Conservation (phyloP, 164 flowering plant species). For the Protea cynaroides region DNA sequence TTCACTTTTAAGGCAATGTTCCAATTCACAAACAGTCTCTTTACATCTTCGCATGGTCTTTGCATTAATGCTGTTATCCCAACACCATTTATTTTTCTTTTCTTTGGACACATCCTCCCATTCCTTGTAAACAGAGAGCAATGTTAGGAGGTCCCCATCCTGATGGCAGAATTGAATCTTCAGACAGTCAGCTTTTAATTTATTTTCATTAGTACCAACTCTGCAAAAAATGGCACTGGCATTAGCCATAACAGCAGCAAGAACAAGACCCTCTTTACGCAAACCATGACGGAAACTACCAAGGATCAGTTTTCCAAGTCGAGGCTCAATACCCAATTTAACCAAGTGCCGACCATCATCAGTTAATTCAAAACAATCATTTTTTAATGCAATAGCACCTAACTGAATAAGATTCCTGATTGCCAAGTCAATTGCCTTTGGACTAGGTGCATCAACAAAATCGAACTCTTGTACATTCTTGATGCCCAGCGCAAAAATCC, state of each 20-base stretch:
- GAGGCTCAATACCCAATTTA: constrained; percentile 88
- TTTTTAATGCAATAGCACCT: constrained; percentile 52
- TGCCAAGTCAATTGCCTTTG: constrained; percentile 75
- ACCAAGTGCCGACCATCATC: constrained; percentile 53
- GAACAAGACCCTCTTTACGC: constrained; percentile 84
- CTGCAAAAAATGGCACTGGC: constrained; percentile 91
- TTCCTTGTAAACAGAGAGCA: constrained; percentile 81
- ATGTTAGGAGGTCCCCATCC: constrained; percentile 85
- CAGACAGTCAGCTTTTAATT: constrained; percentile 69
- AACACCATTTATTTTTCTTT: constrained; percentile 73
- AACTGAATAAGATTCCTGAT: constrained; percentile 71
- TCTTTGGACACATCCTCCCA: constrained; percentile 61
- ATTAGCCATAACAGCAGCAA: constrained; percentile 95
- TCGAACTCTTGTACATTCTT: constrained; percentile 61
- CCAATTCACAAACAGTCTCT: constrained; percentile 74
- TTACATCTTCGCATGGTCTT: constrained; percentile 86
- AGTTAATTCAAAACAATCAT: constrained; percentile 49
- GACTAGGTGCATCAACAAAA: constrained; percentile 84
- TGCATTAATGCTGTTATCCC: constrained; percentile 93
- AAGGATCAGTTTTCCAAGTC: constrained; percentile 79
- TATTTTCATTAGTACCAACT: constrained; percentile 69
- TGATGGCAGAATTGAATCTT: constrained; percentile 90
- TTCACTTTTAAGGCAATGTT: constrained; percentile 61
- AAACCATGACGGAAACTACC: constrained; percentile 37
- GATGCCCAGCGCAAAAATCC: constrained; percentile 75